These are phyloP conservation scores for Nitzschia sp. DNA, from an alignment of 108 stramenopile genomes.

Conservation along the genomic window DNA sequence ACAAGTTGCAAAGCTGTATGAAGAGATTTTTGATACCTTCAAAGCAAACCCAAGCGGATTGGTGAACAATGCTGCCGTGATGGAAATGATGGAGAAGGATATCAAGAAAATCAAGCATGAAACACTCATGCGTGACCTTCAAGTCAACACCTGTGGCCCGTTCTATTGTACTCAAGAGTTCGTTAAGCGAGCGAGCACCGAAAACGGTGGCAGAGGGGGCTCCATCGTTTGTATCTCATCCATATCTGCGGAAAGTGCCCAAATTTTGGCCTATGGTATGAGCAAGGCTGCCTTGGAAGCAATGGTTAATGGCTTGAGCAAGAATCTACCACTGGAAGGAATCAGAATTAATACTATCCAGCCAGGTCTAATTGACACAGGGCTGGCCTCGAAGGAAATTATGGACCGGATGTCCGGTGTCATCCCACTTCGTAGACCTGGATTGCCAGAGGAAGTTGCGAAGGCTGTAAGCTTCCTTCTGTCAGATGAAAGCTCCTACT, in stretches of 20 bases:
- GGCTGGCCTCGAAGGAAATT: conserved; percentile 27
- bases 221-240: conserved; percentile 30
- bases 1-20: conserved; percentile 21
- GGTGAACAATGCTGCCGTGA: conserved; percentile 34
- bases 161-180: conserved; percentile 34
- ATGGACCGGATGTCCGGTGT: conserved; percentile 26
- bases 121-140: conserved; percentile 11
- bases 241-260: conserved; percentile 22
- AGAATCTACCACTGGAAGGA: conserved; percentile 24
- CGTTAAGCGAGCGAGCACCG: conserved; percentile 12
- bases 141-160: conserved; percentile 21
- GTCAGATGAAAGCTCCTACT: conserved; percentile 34
- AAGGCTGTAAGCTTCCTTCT: conserved; percentile 21
- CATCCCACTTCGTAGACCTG: conserved; percentile 27
- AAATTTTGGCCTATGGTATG: conserved; percentile 34
- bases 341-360: conserved; percentile 33
- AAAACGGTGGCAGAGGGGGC: conserved; percentile 26
- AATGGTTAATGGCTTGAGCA: conserved; percentile 31
- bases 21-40: conserved; percentile 18
- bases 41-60: conserved; percentile 15
- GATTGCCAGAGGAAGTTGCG: conserved; percentile 26
- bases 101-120: conserved; percentile 11
- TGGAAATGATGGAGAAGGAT: conserved; percentile 34
- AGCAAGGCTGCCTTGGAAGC: conserved; percentile 34
- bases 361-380: conserved; percentile 36